These are phyloP conservation scores for Kluyveromyces sp. DNA, from an alignment of 1,139 yeast species.

Conservation along the genomic window DNA sequence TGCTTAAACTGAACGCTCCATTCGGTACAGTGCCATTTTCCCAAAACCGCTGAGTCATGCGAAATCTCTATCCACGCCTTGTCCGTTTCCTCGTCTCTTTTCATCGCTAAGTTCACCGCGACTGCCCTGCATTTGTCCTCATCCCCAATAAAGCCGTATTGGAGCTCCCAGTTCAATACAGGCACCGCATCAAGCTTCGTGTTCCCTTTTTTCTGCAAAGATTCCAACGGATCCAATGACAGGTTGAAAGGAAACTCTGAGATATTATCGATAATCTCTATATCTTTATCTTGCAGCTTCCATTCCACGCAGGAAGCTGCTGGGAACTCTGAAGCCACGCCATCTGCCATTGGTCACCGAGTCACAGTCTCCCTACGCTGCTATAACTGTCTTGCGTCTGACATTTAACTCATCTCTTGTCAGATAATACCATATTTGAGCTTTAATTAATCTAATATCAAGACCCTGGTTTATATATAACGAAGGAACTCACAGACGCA, in stretches of 20 bases:
- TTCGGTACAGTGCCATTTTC: slow-evolving; percentile 5
- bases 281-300: background rate
- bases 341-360: background rate
- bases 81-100: background rate
- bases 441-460: background rate
- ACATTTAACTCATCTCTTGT: background rate
- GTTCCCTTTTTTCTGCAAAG: background rate
- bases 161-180: slow-evolving; percentile 4
- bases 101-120: background rate
- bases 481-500: background rate
- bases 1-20: slow-evolving; percentile 4
- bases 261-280: background rate
- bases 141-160: background rate
- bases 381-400: background rate
- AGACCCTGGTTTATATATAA: background rate
- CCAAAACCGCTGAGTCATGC: slow-evolving; percentile 4
- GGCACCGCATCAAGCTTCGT: background rate
- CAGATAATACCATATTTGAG: too few relatives aligned
- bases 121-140: background rate
- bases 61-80: background rate
- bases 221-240: slow-evolving; percentile 1
- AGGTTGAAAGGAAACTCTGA: background rate
- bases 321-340: background rate
- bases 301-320: background rate
- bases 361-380: background rate